phyloP scores from a whole-genome alignment of 768 basidiomycete species.

The Russula sp. region DNA sequence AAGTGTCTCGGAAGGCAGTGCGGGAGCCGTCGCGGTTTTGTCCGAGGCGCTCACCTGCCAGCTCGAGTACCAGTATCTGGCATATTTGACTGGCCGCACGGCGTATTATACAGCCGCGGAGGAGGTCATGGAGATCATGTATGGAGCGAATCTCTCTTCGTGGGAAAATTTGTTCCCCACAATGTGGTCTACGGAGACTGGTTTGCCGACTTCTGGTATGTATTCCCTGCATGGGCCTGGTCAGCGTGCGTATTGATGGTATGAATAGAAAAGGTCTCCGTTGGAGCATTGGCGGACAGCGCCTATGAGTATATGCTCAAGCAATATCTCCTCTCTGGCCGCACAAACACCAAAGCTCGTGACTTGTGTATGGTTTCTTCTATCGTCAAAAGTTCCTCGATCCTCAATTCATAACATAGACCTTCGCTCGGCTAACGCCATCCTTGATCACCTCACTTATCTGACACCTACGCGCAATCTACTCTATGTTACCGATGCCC shows the following conservation, averaged over 20 bases:
- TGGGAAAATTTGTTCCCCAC: slow-evolving; percentile 55
- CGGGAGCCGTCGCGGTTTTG: slow-evolving; percentile 33
- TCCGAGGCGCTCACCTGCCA: slow-evolving; percentile 81
- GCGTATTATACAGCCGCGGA: slow-evolving; percentile 52
- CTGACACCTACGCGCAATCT: slow-evolving; percentile 57
- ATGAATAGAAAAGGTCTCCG: slow-evolving; percentile 34
- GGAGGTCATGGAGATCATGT: slow-evolving; percentile 43
- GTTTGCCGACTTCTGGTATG: slow-evolving; percentile 39
- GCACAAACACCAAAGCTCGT: slow-evolving; percentile 51
- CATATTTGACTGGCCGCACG: slow-evolving; percentile 67
- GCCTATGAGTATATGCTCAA: slow-evolving; percentile 76
- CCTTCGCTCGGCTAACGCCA: slow-evolving; percentile 50
- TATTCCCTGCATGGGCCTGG: slow-evolving; percentile 10
- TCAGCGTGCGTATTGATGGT: slow-evolving; percentile 24
- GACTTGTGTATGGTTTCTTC: slow-evolving; percentile 51
- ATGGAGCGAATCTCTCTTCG: slow-evolving; percentile 33
- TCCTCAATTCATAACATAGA: slow-evolving; percentile 33
- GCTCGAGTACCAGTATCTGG: slow-evolving; percentile 83
- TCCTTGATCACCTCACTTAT: slow-evolving; percentile 58
- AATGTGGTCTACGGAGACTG: slow-evolving; percentile 43
- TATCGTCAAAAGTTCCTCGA: not conserved
- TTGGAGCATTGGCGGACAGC: slow-evolving; percentile 66
- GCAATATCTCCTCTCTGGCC: slow-evolving; percentile 60
- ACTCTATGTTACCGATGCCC: slow-evolving; percentile 63
- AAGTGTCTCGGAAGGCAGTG: slow-evolving; percentile 24